Conservation (phyloP, 2,329 filamentous ascomycete genomes). For the Eurotiales sp. region DNA sequence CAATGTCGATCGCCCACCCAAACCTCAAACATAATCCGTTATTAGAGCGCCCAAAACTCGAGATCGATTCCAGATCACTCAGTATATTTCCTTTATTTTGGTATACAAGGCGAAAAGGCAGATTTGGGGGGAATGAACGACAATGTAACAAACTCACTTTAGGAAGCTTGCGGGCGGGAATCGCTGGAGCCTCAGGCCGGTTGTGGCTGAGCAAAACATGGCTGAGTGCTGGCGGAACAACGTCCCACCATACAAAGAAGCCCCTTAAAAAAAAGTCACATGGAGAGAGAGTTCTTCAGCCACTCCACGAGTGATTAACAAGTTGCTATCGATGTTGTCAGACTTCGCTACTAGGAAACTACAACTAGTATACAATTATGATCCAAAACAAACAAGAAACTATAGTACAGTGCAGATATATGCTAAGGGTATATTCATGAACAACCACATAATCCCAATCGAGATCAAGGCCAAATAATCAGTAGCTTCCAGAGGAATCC, state of each 20-base stretch:
- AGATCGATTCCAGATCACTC: too few species aligned
- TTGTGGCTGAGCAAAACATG: conserved; percentile 8
- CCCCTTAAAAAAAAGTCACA: too few species aligned
- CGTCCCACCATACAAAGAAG: too few species aligned
- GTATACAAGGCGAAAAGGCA: too few species aligned
- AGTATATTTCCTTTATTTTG: too few species aligned
- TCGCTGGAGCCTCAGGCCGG: background rate
- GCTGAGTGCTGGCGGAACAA: too few species aligned
- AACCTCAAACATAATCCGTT: background rate
- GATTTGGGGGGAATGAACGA: too few species aligned
- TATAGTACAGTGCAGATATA: conserved; percentile 5
- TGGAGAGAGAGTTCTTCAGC: too few species aligned
- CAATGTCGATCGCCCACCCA: background rate
- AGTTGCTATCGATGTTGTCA: too few species aligned
- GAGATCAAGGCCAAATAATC: background rate
- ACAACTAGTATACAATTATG: conserved; percentile 6
- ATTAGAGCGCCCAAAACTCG: background rate
- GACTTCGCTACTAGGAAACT: background rate
- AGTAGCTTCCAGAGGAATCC: background rate
- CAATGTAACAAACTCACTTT: too few species aligned
- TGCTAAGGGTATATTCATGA: background rate
- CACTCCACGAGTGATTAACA: too few species aligned
- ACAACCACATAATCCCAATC: too few species aligned
- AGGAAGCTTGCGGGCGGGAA: conserved; percentile 2
- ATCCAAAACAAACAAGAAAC: background rate